phyloP scores from a whole-genome alignment of 73 alveolate genomes.

The Loxodes magnus region DNA sequence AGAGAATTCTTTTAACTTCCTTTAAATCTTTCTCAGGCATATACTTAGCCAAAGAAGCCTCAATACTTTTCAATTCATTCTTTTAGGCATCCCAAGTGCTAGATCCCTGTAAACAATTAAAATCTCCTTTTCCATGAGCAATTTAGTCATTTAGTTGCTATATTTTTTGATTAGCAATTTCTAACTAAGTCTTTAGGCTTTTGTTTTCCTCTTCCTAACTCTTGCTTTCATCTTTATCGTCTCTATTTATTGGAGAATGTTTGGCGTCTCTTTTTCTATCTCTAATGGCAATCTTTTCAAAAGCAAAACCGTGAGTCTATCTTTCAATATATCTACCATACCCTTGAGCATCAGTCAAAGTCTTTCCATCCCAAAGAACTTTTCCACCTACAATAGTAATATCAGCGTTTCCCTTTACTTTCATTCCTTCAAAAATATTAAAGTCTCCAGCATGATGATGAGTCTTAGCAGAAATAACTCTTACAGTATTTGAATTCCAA shows the following conservation, averaged over 20 bases:
- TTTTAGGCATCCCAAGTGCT: too few species aligned
- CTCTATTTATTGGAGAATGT: conserved; percentile 22
- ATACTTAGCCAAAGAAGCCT: too few species aligned
- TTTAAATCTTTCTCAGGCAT: too few species aligned
- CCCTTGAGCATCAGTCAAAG: conserved; percentile 16
- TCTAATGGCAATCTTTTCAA: conserved; percentile 18
- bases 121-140: too few species aligned
- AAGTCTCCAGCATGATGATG: conserved; percentile 60
- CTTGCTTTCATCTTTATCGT: conserved; percentile 7
- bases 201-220: conserved; percentile 13
- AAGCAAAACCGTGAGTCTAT: conserved; percentile 20
- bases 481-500: conserved; percentile 42
- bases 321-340: conserved; percentile 24
- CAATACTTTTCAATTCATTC: too few species aligned
- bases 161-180: too few species aligned
- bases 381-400: conserved; percentile 29
- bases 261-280: conserved; percentile 29
- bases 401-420: conserved; percentile 16
- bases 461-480: conserved; percentile 49
- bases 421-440: conserved; percentile 68
- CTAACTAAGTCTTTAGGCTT: conserved; percentile 13
- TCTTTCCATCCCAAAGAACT: conserved; percentile 28
- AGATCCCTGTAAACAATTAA: too few species aligned
- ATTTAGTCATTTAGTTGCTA: too few species aligned
- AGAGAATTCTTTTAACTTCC: too few species aligned